Base-by-base conservation (phyloP, 1,284 basidiomycete genomes). In the Trichosporon coremiiforme region DNA sequence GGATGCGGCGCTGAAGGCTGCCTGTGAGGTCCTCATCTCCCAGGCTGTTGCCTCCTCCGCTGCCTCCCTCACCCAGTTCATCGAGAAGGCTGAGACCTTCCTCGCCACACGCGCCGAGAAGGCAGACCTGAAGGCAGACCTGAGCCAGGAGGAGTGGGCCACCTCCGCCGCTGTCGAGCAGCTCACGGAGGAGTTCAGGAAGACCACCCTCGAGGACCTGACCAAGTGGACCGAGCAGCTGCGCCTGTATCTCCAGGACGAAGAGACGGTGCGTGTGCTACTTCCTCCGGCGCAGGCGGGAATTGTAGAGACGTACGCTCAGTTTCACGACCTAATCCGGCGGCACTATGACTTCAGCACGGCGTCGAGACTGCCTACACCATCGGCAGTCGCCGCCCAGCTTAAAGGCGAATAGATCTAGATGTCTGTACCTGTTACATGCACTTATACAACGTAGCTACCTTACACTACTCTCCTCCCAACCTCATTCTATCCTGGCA, bases 11-110 rank as follows among this genome's bases (percentile, higher is more conserved):
- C 87, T 96, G 57, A 91, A 92, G 78, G 85, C 85, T 33, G 89
- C 89, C 0, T 96, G 94, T 83, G 93, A 95, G 83, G 88, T 89
- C 47, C 86, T 93, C 57, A 95, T 97, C 71, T 81, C 86, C 2
- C 83, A 87, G n/a, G 89, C 89, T 71, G 86, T 89, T 1, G 82
- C 85, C 45, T 79, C 84, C 0, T 86, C 86, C 0, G 83, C 84
- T 25, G 83, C 84, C 10, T 86, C 89, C 0, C 79, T 93, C 7
- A 87, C 86, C 47, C 76, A 83, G 20, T 94, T 91, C 87, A 82
- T 88, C 1, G 86, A 88, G 55, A 84, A 85, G 57, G 87, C 88
- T 57, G 78, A 78, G 0, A 69, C 77, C 1, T 84, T 83, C 74
- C 76, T 85, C 17, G 29, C 68, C 4, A n/a, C 50, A 0, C 20